These are phyloP conservation scores for Spiraea crenata DNA, from an alignment of 331 rosid species.

Conservation along the genomic window DNA sequence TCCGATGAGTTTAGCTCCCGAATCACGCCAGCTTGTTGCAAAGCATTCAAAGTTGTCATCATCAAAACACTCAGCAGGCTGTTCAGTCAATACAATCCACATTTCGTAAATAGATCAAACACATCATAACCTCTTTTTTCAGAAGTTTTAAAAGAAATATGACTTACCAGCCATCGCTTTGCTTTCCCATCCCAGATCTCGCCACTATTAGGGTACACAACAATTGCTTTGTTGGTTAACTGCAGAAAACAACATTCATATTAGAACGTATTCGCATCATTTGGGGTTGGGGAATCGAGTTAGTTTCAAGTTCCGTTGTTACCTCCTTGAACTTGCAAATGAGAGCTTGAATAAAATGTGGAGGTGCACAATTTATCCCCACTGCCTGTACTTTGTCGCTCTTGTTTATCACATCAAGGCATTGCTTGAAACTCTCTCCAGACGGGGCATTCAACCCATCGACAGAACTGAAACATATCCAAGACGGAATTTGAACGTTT, in stretches of 20 bases:
- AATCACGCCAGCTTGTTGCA: constrained; percentile 67
- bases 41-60: constrained; percentile 54
- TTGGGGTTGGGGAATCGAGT: background rate
- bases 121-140: background rate
- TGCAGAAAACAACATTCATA: constrained; percentile 26
- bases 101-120: background rate
- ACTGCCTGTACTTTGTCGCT: constrained; percentile 65
- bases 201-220: constrained; percentile 88
- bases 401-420: constrained; percentile 54
- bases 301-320: background rate
- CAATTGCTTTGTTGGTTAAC: constrained; percentile 70
- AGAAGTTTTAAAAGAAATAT: background rate
- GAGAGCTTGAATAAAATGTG: constrained; percentile 67
- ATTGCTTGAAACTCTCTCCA: constrained; percentile 76
- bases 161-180: constrained; percentile 83
- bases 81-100: constrained; percentile 23
- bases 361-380: constrained; percentile 91
- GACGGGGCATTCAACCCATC: constrained; percentile 89
- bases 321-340: constrained; percentile 69
- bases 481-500: constrained; percentile 60
- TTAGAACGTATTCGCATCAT: background rate
- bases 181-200: constrained; percentile 87
- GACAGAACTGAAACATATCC: constrained; percentile 84
- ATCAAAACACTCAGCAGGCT: constrained; percentile 75
- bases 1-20: constrained; percentile 79